phyloP scores from a whole-genome alignment of 176 grass and related monocot genomes.

The Poa pratensis region DNA sequence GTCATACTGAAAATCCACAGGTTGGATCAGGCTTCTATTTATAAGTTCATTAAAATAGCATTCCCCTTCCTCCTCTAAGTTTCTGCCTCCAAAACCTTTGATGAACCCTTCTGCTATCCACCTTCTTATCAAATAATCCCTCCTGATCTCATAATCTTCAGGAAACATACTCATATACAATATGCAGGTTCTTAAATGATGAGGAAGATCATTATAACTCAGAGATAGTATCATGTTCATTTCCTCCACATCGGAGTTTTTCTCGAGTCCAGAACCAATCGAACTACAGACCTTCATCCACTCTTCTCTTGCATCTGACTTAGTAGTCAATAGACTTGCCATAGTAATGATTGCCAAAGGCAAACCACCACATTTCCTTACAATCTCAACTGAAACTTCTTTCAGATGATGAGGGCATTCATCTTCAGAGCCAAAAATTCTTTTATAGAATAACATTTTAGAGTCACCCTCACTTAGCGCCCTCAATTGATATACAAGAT shows the following conservation, averaged over 20 bases:
- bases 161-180: slow-evolving; percentile 61
- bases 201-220: slow-evolving; percentile 57
- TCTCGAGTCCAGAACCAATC: slow-evolving; percentile 50
- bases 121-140: slow-evolving; percentile 53
- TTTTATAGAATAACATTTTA: slow-evolving; percentile 51
- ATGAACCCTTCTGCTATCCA: slow-evolving; percentile 64
- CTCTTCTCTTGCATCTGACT: slow-evolving; percentile 34
- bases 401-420: slow-evolving; percentile 47
- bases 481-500: slow-evolving; percentile 47
- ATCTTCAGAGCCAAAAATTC: slow-evolving; percentile 46
- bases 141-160: slow-evolving; percentile 51
- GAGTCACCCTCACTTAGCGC: slow-evolving; percentile 44
- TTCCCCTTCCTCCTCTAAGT: slow-evolving; percentile 50
- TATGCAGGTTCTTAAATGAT: slow-evolving; percentile 54
- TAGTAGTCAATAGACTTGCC: slow-evolving; percentile 48
- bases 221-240: slow-evolving; percentile 56
- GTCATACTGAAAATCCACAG: slow-evolving; percentile 32
- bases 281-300: slow-evolving; percentile 47
- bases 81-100: slow-evolving; percentile 15
- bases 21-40: slow-evolving; percentile 62
- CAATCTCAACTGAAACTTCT: slow-evolving; percentile 42
- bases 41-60: slow-evolving; percentile 71
- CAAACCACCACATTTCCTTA: slow-evolving; percentile 55
- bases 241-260: slow-evolving; percentile 42
- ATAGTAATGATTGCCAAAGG: slow-evolving; percentile 57